Evolutionary conservation across 176 grass and related monocot genomes (phyloP).

Genomic region (Rhynchospora pubera): DNA sequence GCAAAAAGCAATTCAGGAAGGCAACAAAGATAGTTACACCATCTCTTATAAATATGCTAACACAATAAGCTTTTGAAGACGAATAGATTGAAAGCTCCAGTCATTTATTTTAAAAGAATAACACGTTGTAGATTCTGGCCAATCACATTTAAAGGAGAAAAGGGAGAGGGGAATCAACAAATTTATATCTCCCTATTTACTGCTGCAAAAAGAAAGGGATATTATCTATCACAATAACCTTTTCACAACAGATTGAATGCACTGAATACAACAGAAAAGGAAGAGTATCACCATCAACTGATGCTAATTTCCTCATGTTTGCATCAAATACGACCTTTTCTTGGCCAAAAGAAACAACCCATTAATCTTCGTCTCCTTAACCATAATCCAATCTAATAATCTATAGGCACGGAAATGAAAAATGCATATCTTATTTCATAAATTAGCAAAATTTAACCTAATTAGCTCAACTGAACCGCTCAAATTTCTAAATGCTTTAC

Average conservation of each 20-base stretch:
- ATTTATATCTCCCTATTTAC: background rate
- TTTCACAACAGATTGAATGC: constrained; percentile 38
- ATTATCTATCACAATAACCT: constrained; percentile 24
- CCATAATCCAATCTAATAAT: constrained; percentile 31
- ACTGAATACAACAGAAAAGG: background rate
- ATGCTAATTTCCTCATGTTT: background rate
- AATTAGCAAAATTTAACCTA: background rate
- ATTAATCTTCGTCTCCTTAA: background rate
- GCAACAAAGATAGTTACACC: no score
- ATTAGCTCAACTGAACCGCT: constrained; percentile 10
- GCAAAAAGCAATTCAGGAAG: background rate
- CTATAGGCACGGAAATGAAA: background rate
- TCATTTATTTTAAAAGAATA: no score
- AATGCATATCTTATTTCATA: background rate
- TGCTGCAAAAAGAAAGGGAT: constrained; percentile 6
- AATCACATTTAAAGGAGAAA: background rate
- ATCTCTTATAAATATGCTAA: no score
- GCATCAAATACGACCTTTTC: background rate
- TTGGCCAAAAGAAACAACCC: background rate
- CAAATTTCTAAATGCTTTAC: background rate
- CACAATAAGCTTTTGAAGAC: no score
- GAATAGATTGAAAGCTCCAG: no score
- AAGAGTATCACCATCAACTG: constrained; percentile 36
- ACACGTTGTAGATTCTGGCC: background rate
- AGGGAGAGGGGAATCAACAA: background rate